Percentiles rank a stretch among this genome's conserved stretches.
phyloP scores from a whole-genome alignment of 2,329 filamentous ascomycete species.

The Ramularia collo-cygni region DNA sequence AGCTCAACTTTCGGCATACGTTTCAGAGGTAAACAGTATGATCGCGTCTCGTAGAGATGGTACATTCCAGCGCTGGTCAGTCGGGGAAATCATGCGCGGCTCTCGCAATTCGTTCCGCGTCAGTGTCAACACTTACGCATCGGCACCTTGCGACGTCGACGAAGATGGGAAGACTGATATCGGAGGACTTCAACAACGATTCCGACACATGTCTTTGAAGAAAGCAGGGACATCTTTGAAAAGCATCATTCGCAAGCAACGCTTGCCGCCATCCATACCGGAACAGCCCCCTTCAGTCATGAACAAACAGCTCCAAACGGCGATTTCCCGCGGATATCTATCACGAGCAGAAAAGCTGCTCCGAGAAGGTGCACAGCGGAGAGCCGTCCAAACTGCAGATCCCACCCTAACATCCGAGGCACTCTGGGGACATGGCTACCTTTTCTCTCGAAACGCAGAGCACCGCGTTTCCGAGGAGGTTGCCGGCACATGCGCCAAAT shows the following conservation, averaged over 20 bases:
- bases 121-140: conserved; percentile 22
- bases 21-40: conserved; percentile 20
- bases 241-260: conserved; percentile 5
- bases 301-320: conserved; percentile 14
- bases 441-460: conserved; percentile 12
- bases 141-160: conserved; percentile 21
- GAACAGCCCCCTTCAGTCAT: conserved; percentile 3
- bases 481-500: conserved; percentile 13
- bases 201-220: conserved; percentile 21
- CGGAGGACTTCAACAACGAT: conserved; percentile 18
- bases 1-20: conserved; percentile 22
- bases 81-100: conserved; percentile 15
- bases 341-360: conserved; percentile 14
- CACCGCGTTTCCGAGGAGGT: conserved; percentile 16
- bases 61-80: conserved; percentile 20
- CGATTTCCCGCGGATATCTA: conserved; percentile 14
- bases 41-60: conserved; percentile 12
- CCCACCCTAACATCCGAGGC: conserved; percentile 13
- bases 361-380: conserved; percentile 8
- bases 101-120: conserved; percentile 16
- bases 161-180: conserved; percentile 20
- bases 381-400: conserved; percentile 7
- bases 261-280: neutral
- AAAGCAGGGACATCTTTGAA: conserved; percentile 6
- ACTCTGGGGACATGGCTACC: conserved; percentile 14